A percentile compares a stretch with the other conserved stretches of the same genome.
phyloP scores from a whole-genome alignment of 345 rosid species.

The Eucalyptus sideroxylon region DNA sequence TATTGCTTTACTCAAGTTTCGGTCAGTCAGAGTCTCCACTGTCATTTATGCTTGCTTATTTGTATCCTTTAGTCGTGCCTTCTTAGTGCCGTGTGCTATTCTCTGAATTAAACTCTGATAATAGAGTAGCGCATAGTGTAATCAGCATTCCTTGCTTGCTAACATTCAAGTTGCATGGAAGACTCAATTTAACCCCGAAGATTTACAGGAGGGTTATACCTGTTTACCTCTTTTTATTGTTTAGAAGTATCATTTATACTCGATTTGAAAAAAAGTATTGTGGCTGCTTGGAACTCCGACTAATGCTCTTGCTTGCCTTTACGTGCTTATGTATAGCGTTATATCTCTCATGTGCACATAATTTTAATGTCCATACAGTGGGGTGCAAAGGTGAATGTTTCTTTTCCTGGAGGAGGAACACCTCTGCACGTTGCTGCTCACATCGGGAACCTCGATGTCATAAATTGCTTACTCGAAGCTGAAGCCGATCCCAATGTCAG shows the following conservation, averaged over 20 bases:
- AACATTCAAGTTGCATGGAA: background rate
- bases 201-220: background rate
- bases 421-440: conserved; percentile 87
- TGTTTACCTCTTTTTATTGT: background rate
- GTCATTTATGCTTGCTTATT: background rate
- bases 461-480: conserved; percentile 60
- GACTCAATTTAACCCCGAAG: background rate
- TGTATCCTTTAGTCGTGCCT: background rate
- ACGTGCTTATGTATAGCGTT: background rate
- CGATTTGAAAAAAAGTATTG: background rate
- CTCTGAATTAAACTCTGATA: background rate
- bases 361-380: conserved; percentile 28
- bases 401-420: conserved; percentile 67
- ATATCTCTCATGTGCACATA: background rate
- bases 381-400: conserved; percentile 63
- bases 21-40: background rate
- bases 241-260: background rate
- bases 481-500: conserved; percentile 69
- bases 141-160: background rate
- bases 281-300: background rate
- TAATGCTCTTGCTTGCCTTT: background rate
- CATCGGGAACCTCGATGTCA: conserved; percentile 39
- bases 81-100: background rate
- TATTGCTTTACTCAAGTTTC: background rate
- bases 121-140: background rate